Evolutionary conservation across 2,329 filamentous ascomycete species (phyloP), one percentile per base, ranked within the genome.

Genomic region (Claviceps quebecensis): DNA sequence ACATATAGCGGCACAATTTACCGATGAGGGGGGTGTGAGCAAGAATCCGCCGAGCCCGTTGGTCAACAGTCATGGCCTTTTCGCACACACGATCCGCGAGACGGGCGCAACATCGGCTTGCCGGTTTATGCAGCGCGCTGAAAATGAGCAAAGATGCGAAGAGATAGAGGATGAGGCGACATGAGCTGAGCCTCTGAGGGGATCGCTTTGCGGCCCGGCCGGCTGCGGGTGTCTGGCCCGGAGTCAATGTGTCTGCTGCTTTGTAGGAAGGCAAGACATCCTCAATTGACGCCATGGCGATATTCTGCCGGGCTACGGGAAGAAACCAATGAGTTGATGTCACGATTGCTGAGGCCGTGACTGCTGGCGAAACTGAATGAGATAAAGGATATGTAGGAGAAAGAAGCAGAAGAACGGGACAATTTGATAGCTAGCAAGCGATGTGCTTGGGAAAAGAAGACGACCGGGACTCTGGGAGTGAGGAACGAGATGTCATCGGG

Each of bases 1-100:
- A n/a, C 37, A 39, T n/a, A 14, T 23, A 26, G 13, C 11, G 38
- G n/a, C n/a, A 23, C 29, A 47, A 37, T 37, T 45, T 66, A 77
- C 74, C 74, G 54, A 78, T 76, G 57, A 78, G 61, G 2, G 75
- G 74, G 1, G 69, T 74, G 5, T 63, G 56, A 5, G 65, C 63
- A 36, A 78, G 65, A 37, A 78, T 73, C 37, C 61, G 62, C 38
- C 67, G 68, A 41, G 73, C 74, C 39, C 74, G 67, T 47, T 72
- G 63, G 48, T 77, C 70, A 22, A 73, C 59, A 4, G 67, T 67
- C 52, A 59, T 56, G 5, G 63, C 59, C 41, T 57, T 59, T 29
- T 60, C 56, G 52, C 60, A 61, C 51, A 47, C 13, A 47, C 61
- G 57, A n/a, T 61, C 54, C 37, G 55, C 57, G 13, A 58, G 48